A percentile compares a stretch with the other conserved stretches of the same genome.
These are phyloP conservation scores for Lagenaria siceraria DNA, from an alignment of 306 rosid species.

Conservation along the genomic window DNA sequence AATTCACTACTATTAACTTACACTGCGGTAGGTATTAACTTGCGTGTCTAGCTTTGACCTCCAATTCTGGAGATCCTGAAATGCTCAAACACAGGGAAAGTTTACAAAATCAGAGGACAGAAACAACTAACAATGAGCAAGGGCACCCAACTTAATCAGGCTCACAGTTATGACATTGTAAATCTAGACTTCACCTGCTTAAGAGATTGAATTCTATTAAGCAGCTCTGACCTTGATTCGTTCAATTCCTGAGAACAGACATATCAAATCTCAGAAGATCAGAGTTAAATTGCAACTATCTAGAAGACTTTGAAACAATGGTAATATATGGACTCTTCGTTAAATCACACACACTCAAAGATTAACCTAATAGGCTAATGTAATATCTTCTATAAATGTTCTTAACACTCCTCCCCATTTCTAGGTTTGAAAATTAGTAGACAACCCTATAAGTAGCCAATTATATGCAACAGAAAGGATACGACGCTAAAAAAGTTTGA, in stretches of 20 bases:
- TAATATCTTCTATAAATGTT: background rate
- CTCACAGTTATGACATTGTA: background rate
- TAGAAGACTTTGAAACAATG: background rate
- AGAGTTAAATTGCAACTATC: background rate
- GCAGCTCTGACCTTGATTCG: conserved; percentile 86
- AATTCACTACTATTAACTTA: conserved; percentile 26
- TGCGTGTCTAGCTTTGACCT: conserved; percentile 80
- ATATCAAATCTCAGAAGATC: background rate
- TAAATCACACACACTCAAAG: background rate
- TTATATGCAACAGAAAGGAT: background rate
- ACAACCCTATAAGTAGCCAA: background rate
- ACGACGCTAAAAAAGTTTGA: background rate
- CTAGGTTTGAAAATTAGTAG: background rate
- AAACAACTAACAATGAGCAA: background rate
- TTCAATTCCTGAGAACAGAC: conserved; percentile 55
- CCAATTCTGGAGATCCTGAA: conserved; percentile 91
- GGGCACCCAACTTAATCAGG: background rate
- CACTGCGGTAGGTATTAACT: conserved; percentile 74
- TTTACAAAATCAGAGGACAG: background rate
- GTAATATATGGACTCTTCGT: background rate
- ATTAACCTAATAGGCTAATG: background rate
- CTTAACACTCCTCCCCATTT: background rate
- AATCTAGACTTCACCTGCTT: conserved; percentile 44
- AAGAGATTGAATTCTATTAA: conserved; percentile 62
- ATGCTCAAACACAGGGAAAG: background rate